Base-by-base conservation (phyloP, 306 rosid species). In the Casuarina equisetifolia region DNA sequence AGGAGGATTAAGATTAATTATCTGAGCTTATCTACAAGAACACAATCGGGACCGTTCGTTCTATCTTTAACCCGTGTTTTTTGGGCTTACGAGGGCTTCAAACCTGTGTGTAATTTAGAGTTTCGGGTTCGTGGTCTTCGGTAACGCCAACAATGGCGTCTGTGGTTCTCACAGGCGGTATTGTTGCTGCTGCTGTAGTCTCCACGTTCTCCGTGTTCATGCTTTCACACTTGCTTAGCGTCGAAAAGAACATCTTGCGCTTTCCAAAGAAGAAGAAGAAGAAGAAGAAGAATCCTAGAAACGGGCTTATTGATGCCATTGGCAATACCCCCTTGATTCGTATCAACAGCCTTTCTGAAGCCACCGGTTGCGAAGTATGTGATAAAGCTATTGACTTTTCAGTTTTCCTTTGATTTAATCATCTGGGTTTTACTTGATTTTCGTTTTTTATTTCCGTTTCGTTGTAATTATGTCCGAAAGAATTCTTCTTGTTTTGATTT, bases 241-340 rank as follows among this genome's bases (percentile, higher is more conserved):
- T 72, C 71, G 84, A 70, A 4, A 85, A 46, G 20, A 44, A 76
- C 72, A 40, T 20, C 52, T 73, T 17, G 11, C 8, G 57, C 69
- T 52, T 61, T 16, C 74, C 74, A 0, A 79, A 77, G 84, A 84
- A 79, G 80, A 63, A 63, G n/a, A 62, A 62, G 43, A 62, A 62
- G 80, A 62, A 62, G 32, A 42, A 43, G 19, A 17, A 39, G 76
- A 78, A 64, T 61, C 49, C 74, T 1, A 75, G 55, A 62, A 82
- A 58, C 44, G 98, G 98, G 46, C 69, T 91, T 1, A 63, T 88
- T 11, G 92, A 76, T 43, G 97, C 98, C 80, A 87, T 95, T 70
- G 98, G 98, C 19, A 89, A 92, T 76, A 92, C 98, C 3, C 96
- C 97, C 66, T 78, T 95, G n/a, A 92, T 95, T 73, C 90, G 97